These are phyloP conservation scores for Boletellus emodensis DNA, from an alignment of 768 basidiomycete genomes.

Conservation along the genomic window DNA sequence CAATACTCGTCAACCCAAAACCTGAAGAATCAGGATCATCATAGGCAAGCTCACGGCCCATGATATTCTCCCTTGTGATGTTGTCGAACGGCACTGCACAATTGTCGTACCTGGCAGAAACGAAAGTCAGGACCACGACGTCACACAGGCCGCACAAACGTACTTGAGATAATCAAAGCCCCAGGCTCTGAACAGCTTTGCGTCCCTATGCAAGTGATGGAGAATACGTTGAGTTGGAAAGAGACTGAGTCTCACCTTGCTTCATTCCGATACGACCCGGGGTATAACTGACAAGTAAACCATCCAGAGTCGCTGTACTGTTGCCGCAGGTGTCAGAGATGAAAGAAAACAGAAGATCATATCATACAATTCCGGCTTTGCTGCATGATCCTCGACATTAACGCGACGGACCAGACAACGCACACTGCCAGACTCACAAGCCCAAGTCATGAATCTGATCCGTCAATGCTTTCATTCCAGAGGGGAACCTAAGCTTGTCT, in stretches of 20 bases:
- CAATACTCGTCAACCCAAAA: not conserved
- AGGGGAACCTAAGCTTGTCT: slow-evolving; percentile 52
- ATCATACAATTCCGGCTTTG: slow-evolving; percentile 58
- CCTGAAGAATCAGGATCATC: not conserved
- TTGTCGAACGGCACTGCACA: slow-evolving; percentile 59
- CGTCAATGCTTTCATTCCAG: slow-evolving; percentile 55
- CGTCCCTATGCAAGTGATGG: slow-evolving; percentile 40
- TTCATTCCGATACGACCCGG: slow-evolving; percentile 63
- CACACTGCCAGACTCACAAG: slow-evolving; percentile 39
- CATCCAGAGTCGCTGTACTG: slow-evolving; percentile 68
- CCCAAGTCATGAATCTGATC: slow-evolving; percentile 53
- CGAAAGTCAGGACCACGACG: not conserved
- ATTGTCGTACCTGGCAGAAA: slow-evolving; percentile 49
- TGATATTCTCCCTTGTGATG: slow-evolving; percentile 50
- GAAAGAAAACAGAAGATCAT: not conserved
- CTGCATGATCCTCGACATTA: slow-evolving; percentile 27
- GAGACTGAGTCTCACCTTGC: slow-evolving; percentile 36
- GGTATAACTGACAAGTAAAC: slow-evolving; percentile 63
- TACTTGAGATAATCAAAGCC: slow-evolving; percentile 65
- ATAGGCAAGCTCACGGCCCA: slow-evolving; percentile 42
- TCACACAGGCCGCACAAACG: slow-evolving; percentile 11
- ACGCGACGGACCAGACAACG: not conserved
- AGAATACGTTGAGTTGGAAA: not conserved
- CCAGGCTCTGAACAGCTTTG: slow-evolving; percentile 58
- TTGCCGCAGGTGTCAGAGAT: not conserved